Conservation (phyloP, 495 filamentous ascomycete species). For the Sordaria brevicollis region DNA sequence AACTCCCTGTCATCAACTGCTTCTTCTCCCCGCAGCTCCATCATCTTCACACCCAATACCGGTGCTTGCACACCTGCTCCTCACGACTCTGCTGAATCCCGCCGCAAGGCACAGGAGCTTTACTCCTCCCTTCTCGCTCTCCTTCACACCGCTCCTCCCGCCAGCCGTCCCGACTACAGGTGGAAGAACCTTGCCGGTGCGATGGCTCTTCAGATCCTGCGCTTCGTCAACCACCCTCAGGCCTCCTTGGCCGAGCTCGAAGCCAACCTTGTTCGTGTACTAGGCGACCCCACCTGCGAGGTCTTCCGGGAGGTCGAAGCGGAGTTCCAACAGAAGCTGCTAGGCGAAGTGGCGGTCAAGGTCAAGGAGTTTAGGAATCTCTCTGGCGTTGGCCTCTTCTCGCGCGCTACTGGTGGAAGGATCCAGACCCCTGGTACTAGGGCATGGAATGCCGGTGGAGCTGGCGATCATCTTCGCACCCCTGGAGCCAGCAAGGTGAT, state of each 20-base stretch:
- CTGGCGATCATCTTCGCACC: conserved; percentile 8
- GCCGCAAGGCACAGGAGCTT: conserved; percentile 22
- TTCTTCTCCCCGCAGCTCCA: conserved; percentile 37
- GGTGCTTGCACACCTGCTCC: conserved; percentile 15
- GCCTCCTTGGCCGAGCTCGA: conserved; percentile 36
- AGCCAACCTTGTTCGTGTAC: conserved; percentile 23
- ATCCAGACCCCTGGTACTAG: conserved; percentile 13
- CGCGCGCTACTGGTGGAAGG: conserved; percentile 36
- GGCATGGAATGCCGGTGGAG: conserved; percentile 11
- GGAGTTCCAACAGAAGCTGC: conserved; percentile 29
- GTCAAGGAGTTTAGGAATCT: conserved; percentile 40
- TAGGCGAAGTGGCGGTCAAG: conserved; percentile 31
- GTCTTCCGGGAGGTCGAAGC: conserved; percentile 31
- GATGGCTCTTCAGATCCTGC: conserved; percentile 42
- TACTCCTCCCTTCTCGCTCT: conserved; percentile 36
- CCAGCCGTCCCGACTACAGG: conserved; percentile 21
- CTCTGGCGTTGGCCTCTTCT: conserved; percentile 40
- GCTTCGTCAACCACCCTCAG: conserved; percentile 35
- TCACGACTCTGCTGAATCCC: conserved; percentile 21
- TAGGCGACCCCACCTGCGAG: conserved; percentile 21
- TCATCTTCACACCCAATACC: conserved; percentile 9
- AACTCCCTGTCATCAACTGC: conserved; percentile 20
- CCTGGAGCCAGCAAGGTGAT: conserved; percentile 11
- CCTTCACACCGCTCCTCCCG: conserved; percentile 29
- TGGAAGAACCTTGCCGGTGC: conserved; percentile 34